These are phyloP conservation scores for Ricinus communis DNA, from an alignment of 345 rosid species.

Conservation along the genomic window DNA sequence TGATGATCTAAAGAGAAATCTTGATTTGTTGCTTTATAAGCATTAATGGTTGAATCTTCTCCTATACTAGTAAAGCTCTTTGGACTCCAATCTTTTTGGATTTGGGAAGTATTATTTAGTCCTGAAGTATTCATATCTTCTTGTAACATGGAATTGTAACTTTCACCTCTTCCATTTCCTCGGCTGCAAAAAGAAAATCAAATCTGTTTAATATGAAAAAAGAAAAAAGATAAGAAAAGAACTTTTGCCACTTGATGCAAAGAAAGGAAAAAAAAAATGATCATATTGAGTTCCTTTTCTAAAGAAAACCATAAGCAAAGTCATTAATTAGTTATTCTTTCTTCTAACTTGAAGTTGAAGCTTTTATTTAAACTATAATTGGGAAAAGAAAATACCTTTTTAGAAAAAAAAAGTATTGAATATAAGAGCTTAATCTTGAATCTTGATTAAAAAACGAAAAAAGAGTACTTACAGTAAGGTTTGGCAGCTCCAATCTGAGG, in stretches of 20 bases:
- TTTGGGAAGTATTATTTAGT: slow-evolving; percentile 22
- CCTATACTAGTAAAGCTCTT: slow-evolving; percentile 27
- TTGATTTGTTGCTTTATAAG: slow-evolving; percentile 27
- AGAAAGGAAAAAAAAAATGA: slow-evolving; percentile 7
- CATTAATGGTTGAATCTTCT: slow-evolving; percentile 34
- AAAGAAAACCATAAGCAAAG: background rate
- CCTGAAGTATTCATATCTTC: slow-evolving; percentile 28
- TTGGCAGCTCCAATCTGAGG: slow-evolving; percentile 46
- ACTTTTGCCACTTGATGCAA: background rate
- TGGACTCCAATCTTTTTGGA: slow-evolving; percentile 49
- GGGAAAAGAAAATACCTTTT: background rate
- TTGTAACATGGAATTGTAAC: slow-evolving; percentile 27
- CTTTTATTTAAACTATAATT: slow-evolving; percentile 14
- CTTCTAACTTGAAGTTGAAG: slow-evolving; percentile 28
- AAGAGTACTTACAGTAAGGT: slow-evolving; percentile 46
- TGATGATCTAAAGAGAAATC: slow-evolving; percentile 21
- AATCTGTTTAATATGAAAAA: background rate
- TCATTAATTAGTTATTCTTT: background rate
- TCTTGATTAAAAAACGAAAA: background rate
- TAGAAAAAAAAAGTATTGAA: background rate
- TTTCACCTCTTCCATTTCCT: slow-evolving; percentile 23
- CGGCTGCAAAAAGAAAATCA: background rate
- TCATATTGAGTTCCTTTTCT: slow-evolving; percentile 26
- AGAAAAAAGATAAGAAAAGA: background rate
- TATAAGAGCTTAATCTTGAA: background rate